Evolutionary conservation across 768 basidiomycete genomes (phyloP), one percentile per base, ranked within the genome.

Genomic region (Mycena kentingensis): DNA sequence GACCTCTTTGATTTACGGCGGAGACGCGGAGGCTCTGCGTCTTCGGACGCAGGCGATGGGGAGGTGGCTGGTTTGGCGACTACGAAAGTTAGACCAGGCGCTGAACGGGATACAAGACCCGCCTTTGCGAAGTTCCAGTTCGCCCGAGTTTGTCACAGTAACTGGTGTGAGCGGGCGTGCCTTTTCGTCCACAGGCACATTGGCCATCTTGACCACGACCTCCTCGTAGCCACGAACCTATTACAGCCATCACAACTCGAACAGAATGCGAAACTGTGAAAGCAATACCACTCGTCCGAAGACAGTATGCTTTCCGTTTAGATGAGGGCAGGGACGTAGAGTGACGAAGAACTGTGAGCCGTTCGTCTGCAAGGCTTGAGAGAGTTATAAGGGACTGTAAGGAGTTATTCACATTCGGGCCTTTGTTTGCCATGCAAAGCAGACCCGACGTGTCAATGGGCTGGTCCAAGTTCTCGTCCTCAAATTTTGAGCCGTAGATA

Each of bases 361-460:
- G 58, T 94, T 95, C 29, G 93, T 94, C 68, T 88, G 75, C 1
- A 87, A 84, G 3, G 22, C 41, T 42, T 42, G 7, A 26, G 41
- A 11, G 5, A 42, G 24, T 24, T 42, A 39, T 10, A 39, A 10
- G 18, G 15, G 13, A 22, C 37, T n/a, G n/a, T n/a, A n/a, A n/a
- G n/a, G n/a, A n/a, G 37, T 19, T 11, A n/a, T 19, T 8, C 21
- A 22, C 10, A 8, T 19, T 10, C 41, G 25, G 8, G n/a, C 89
- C 89, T 57, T 81, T 80, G 67, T 96, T 96, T 10, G 93, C 93
- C 93, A 95, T 96, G 62, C 90, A 91, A 11, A 96, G 73, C 24
- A 95, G 71, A 71, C 85, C 91, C 63, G 83, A 80, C 0, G 81
- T 67, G 58, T 93, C 87, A 19, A 91, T 69, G 0, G 81, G 74